Evolutionary conservation across 495 filamentous ascomycete genomes (phyloP), one percentile per base, ranked within the genome.

Genomic region (Tirmania nivea): DNA sequence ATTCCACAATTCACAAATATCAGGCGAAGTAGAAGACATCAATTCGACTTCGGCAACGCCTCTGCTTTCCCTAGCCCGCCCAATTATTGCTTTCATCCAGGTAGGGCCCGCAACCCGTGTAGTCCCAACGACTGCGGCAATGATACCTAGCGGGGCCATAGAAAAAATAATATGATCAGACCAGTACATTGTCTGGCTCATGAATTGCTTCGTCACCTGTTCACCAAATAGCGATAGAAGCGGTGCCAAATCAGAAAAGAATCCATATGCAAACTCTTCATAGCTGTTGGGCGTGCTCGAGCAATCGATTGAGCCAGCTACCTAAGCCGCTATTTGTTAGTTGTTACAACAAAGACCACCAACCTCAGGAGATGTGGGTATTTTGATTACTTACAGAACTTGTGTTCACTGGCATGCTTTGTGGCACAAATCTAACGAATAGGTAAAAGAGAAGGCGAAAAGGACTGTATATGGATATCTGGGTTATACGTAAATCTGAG

Each of bases 171-270:
- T 55, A 54, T 73, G 70, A 50, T 79, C 76, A 0, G 72, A 54
- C 48, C 66, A 59, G 25, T 62, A 68, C 21, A 69, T 69, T 0
- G 70, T 69, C 53, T 77, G 70, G 53, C 73, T 76, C 48, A 79
- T 69, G 53, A 73, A 79, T 61, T 80, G 76, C 56, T 69, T 74
- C 0, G 75, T 73, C 31, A 79, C 66, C 39, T 69, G 64, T 48
- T 78, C 76, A 1, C 76, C 75, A 50, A 78, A 78, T 0, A 77
- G 67, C 10, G 71, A 64, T 34, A 78, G 68, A 0, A 79, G 56
- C 2, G 71, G 72, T 8, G 71, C 70, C 9, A 61, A 34, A 36
- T 71, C 69, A 1, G 64, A 55, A 49, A 67, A 63, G 2, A 69
- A 65, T 55, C 77, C 75, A 58, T 77, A 72, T 9, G 70, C 65